Base-by-base conservation (phyloP, 2,329 filamentous ascomycete species). In the Alternaria atra region DNA sequence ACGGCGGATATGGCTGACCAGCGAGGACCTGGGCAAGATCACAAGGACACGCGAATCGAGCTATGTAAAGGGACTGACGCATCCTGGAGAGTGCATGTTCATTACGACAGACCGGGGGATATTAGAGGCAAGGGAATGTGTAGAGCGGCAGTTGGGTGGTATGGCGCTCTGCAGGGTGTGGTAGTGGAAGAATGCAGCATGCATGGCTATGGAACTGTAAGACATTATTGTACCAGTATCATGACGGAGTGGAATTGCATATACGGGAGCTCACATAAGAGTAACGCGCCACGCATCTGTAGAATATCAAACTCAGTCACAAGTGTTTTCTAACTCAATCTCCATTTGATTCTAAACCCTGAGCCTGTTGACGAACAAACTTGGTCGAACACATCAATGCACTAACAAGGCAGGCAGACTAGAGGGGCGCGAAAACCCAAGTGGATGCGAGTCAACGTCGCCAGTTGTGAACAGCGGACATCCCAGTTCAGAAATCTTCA, bases 31-130 rank as follows among this genome's bases (percentile, higher is more conserved):
- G 62, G 84, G 85, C 43, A 80, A 83, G 59, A 83, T 97, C 30
- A 86, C 90, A 7, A 84, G 90, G 64, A 94, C 94, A 3, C 85
- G 90, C 64, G 84, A 87, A 55, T 84, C 86, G 4, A 84, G 85
- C 13, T 89, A 89, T 64, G 85, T 96, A 29, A 87, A 89, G 73
- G 92, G 93, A 0, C 75, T 97, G 68, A 89, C 84, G 64, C 85
- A 86, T 63, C 82, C 95, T 13, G 94, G 94, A 58, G 94, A 97
- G 84, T 90, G 88, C 76, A 81, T 97, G 75, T 94, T 94, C 73
- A 74, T 97, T 51, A 87, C 85, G 13, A 97, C 93, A 17, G 89
- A 93, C 73, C 81, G 84, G 66, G 94, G 94, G 1, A 85, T 97
- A 9, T 75, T 97, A 73, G 94, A 97, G 83, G 85, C 88, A 27